Evolutionary conservation across 495 filamentous ascomycete genomes (phyloP).

Genomic region (Daldinia vernicosa): DNA sequence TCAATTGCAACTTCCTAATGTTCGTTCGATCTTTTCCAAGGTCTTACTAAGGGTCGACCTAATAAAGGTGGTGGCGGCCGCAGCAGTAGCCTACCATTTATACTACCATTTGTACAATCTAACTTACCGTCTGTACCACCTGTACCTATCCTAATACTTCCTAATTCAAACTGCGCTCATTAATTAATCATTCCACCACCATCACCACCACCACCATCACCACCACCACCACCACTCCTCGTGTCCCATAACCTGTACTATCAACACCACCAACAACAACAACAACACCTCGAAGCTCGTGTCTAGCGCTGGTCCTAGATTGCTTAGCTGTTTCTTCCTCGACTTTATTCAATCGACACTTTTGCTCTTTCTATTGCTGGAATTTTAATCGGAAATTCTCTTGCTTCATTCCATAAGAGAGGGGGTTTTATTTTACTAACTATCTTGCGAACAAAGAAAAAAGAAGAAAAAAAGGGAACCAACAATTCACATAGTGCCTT

Average conservation of each 20-base stretch:
- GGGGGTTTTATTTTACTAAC: not conserved
- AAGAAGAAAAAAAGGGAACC: not conserved
- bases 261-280: constrained; percentile 10
- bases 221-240: not conserved
- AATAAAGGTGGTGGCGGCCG: constrained; percentile 25
- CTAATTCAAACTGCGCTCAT: constrained; percentile 21
- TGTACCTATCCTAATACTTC: constrained; percentile 5
- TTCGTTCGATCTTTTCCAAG: constrained; percentile 18
- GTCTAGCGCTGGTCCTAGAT: constrained; percentile 36
- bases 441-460: constrained; percentile 10
- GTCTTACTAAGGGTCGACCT: constrained; percentile 30
- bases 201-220: not conserved
- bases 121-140: not conserved
- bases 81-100: constrained; percentile 8
- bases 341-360: not conserved
- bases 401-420: constrained; percentile 19
- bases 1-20: constrained; percentile 25
- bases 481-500: not conserved
- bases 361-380: not conserved
- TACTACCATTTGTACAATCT: constrained; percentile 13
- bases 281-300: constrained; percentile 4
- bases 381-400: constrained; percentile 23
- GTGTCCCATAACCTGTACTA: constrained; percentile 8
- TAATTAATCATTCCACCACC: constrained; percentile 16
- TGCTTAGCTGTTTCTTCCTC: constrained; percentile 13